These are phyloP conservation scores for Yarrowia sp. DNA, from an alignment of 805 yeast genomes.

Conservation along the genomic window DNA sequence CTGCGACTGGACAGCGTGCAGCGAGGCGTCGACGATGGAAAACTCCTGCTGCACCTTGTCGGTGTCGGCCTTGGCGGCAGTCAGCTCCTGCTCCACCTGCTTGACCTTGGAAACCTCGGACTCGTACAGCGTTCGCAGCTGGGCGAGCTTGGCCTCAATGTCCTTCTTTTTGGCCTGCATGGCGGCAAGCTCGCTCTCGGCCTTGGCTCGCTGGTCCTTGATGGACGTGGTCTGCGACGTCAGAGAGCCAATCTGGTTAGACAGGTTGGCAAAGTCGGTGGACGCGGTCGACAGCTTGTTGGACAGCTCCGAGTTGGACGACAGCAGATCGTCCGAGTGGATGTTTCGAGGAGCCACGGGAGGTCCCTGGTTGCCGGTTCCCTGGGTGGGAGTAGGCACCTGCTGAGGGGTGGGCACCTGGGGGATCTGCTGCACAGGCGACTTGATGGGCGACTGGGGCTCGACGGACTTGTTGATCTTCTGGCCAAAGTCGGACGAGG, in stretches of 20 bases:
- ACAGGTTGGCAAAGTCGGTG: constrained; percentile 82
- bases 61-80: constrained; percentile 67
- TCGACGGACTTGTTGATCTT: constrained; percentile 40
- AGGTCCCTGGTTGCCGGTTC: constrained; percentile 42
- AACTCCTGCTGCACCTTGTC: constrained; percentile 74
- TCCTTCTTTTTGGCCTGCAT: constrained; percentile 71
- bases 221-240: constrained; percentile 74
- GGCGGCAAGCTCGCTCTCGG: constrained; percentile 77
- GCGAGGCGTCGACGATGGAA: constrained; percentile 77
- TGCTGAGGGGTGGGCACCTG: constrained; percentile 13
- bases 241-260: constrained; percentile 82
- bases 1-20: constrained; percentile 71
- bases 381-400: constrained; percentile 44
- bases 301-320: constrained; percentile 61
- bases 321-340: constrained; percentile 56
- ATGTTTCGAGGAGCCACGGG: constrained; percentile 42
- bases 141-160: constrained; percentile 72
- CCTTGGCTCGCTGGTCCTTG: constrained; percentile 72
- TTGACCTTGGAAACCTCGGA: constrained; percentile 78
- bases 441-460: constrained; percentile 39
- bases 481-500: constrained; percentile 87
- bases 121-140: constrained; percentile 74
- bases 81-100: constrained; percentile 68
- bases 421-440: constrained; percentile 40
- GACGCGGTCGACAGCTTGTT: constrained; percentile 78